Conservation (phyloP, 768 basidiomycete genomes). For the Phlegmacium glaucopus region DNA sequence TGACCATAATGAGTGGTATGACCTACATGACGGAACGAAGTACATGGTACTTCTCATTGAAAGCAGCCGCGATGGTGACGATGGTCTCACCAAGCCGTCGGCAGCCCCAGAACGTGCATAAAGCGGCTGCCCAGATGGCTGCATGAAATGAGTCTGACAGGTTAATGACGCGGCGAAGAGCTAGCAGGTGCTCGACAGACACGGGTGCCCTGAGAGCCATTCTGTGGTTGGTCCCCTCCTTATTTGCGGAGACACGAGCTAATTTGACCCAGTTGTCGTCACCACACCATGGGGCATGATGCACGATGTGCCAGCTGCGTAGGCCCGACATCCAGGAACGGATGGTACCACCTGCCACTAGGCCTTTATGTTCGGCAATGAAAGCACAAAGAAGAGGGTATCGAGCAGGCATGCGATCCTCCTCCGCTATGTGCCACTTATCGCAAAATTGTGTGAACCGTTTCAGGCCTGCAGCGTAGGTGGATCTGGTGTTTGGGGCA, state of each 20-base stretch:
- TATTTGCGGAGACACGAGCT: neutral
- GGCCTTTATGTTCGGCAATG: neutral
- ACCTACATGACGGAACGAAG: neutral
- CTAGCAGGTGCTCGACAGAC: constrained; percentile 9
- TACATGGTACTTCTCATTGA: constrained; percentile 14
- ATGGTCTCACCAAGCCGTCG: constrained; percentile 27
- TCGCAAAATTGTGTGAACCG: constrained; percentile 35
- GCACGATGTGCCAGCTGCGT: constrained; percentile 25
- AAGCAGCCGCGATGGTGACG: constrained; percentile 5
- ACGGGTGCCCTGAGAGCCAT: neutral
- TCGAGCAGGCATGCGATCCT: no score
- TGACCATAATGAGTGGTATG: neutral
- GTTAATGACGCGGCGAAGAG: constrained; percentile 4
- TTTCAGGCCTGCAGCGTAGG: constrained; percentile 29
- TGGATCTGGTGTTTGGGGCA: constrained; percentile 13
- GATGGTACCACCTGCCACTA: constrained; percentile 3
- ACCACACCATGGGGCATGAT: constrained; percentile 27
- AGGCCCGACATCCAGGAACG: constrained; percentile 26
- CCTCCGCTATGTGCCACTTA: no score
- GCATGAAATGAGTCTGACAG: constrained; percentile 17
- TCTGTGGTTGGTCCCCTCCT: neutral
- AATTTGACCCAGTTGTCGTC: neutral
- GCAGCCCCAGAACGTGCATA: constrained; percentile 32
- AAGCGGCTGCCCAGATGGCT: constrained; percentile 29
- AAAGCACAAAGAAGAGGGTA: no score